Percentiles rank a stretch among this genome's conserved stretches.
These are phyloP conservation scores for Dalbergia oliveri DNA, from an alignment of 306 rosid genomes.

Conservation along the genomic window DNA sequence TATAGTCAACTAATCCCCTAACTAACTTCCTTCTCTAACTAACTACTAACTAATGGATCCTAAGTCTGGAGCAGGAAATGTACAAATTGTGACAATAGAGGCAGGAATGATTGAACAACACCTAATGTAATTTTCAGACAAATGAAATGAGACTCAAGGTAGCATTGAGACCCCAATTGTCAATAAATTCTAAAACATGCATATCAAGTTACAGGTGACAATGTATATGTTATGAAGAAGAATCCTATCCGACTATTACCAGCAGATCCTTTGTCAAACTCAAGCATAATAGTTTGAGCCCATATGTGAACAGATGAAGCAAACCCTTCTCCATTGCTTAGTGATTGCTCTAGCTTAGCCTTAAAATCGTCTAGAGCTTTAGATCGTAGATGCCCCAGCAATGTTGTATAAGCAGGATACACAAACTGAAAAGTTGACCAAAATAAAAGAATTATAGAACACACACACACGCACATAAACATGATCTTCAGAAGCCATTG, in stretches of 20 bases:
- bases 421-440: conserved; percentile 67
- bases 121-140: conserved; percentile 35
- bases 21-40: too few species aligned
- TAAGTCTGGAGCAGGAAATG: conserved; percentile 18
- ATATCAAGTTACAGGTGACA: conserved; percentile 24
- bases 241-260: conserved; percentile 57
- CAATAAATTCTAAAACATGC: conserved; percentile 37
- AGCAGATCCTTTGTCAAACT: conserved; percentile 76
- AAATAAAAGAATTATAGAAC: conserved; percentile 12
- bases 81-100: conserved; percentile 1
- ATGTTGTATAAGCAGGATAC: conserved; percentile 66
- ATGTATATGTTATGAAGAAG: conserved; percentile 26
- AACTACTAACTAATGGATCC: not conserved
- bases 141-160: conserved; percentile 20
- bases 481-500: not conserved
- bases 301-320: conserved; percentile 63
- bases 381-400: conserved; percentile 78
- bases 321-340: conserved; percentile 80
- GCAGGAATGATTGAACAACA: conserved; percentile 10
- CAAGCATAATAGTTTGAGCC: conserved; percentile 56
- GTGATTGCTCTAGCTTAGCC: conserved; percentile 67
- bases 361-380: conserved; percentile 68
- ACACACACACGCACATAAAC: not conserved
- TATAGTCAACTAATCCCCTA: too few species aligned
- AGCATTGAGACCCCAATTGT: conserved; percentile 23